Conservation (phyloP, 1,139 yeast species). For the Geotrichum citri-aurantii region DNA sequence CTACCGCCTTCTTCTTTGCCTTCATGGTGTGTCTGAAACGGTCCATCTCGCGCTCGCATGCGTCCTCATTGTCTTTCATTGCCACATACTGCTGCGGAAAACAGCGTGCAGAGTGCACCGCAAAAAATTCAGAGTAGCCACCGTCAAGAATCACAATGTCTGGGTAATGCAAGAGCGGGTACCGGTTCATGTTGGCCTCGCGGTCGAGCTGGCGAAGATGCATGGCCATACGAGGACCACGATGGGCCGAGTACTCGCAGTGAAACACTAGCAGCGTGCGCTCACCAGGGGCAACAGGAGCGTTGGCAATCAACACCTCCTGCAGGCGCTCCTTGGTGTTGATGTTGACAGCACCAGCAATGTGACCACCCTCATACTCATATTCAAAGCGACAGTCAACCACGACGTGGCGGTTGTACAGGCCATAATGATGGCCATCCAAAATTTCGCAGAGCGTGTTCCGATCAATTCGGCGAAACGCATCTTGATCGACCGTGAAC, state of each 20-base stretch:
- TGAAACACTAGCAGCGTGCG: slow-evolving; percentile 68
- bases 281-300: slow-evolving; percentile 22
- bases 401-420: slow-evolving; percentile 56
- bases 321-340: slow-evolving; percentile 67
- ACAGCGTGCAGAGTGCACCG: slow-evolving; percentile 50
- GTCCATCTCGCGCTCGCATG: slow-evolving; percentile 69
- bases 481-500: slow-evolving; percentile 48
- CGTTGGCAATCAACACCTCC: slow-evolving; percentile 31
- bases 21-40: slow-evolving; percentile 47
- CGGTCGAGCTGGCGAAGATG: slow-evolving; percentile 83
- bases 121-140: slow-evolving; percentile 78
- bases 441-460: slow-evolving; percentile 59
- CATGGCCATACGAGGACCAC: slow-evolving; percentile 90
- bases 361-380: slow-evolving; percentile 91
- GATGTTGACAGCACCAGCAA: slow-evolving; percentile 72
- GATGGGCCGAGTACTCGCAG: slow-evolving; percentile 86
- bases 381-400: slow-evolving; percentile 93
- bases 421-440: slow-evolving; percentile 48
- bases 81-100: slow-evolving; percentile 74
- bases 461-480: slow-evolving; percentile 68
- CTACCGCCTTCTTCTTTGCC: not conserved
- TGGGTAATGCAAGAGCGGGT: slow-evolving; percentile 79
- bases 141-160: slow-evolving; percentile 86
- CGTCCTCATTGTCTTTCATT: slow-evolving; percentile 68
- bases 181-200: slow-evolving; percentile 59